phyloP scores from a whole-genome alignment of 2,329 filamentous ascomycete species.

The Alternaria ethzedia region DNA sequence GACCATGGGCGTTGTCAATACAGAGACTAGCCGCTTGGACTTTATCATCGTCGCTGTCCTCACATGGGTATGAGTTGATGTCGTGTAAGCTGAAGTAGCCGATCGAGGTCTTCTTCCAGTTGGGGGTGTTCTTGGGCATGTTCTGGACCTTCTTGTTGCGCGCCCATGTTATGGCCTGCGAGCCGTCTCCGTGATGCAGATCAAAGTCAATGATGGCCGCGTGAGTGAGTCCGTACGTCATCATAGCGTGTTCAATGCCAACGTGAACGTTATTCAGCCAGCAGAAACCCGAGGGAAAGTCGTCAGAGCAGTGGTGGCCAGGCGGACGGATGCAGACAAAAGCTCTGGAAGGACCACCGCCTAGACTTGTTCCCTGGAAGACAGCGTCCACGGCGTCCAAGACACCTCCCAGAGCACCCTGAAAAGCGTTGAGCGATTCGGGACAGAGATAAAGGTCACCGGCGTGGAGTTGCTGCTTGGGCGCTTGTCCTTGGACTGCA shows the following conservation, averaged over 20 bases:
- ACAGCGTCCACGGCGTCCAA: slow-evolving; percentile 91
- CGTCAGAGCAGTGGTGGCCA: slow-evolving; percentile 91
- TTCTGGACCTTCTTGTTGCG: slow-evolving; percentile 75
- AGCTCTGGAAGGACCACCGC: slow-evolving; percentile 70
- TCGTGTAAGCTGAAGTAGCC: slow-evolving; percentile 98
- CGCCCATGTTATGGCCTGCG: slow-evolving; percentile 90
- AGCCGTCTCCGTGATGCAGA: slow-evolving; percentile 65
- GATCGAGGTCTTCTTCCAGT: slow-evolving; percentile 83
- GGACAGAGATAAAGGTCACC: slow-evolving; percentile 90
- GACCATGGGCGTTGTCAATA: slow-evolving; percentile 90
- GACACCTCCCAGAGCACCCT: slow-evolving; percentile 89
- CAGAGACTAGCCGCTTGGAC: slow-evolving; percentile 93
- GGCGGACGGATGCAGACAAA: slow-evolving; percentile 94
- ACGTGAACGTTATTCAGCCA: slow-evolving; percentile 99
- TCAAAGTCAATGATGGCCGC: slow-evolving; percentile 70
- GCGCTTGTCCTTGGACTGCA: slow-evolving; percentile 51
- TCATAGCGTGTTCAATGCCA: slow-evolving; percentile 87
- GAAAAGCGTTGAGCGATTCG: slow-evolving; percentile 84
- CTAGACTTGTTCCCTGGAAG: slow-evolving; percentile 61
- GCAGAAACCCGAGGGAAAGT: slow-evolving; percentile 92
- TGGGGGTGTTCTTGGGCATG: slow-evolving; percentile 72
- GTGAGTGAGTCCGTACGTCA: slow-evolving; percentile 86
- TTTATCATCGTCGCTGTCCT: slow-evolving; percentile 90
- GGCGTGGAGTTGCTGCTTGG: slow-evolving; percentile 75
- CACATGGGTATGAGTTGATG: slow-evolving; percentile 98